These are phyloP conservation scores for slime mould (Dictyostelium discoideum) DNA, from an alignment of 78 protist genomes.

Conservation along the genomic window dicty_2.7 NC_007090.3:1101501-1102000, in stretches of 20 bases:
- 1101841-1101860: too few species aligned
- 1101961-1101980: background rate
- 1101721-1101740: background rate
- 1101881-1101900: background rate
- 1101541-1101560: background rate
- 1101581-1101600: background rate
- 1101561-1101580: background rate
- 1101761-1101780: too few species aligned
- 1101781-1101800: too few species aligned
- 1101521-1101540: background rate
- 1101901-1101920: background rate
- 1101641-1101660: background rate
- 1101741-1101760: too few species aligned
- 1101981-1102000: constrained; percentile 11
- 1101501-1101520: background rate
- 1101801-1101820: too few species aligned
- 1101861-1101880: too few species aligned
- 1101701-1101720: background rate
- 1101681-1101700: background rate
- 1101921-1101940: background rate
- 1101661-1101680: background rate
- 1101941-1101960: background rate
- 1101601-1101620: background rate
- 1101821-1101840: too few species aligned
- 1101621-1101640: background rate